Percentiles rank a stretch among this genome's conserved stretches.
phyloP scores from a whole-genome alignment of 2,329 filamentous ascomycete species.

The Allantophomopsis cytisporea region DNA sequence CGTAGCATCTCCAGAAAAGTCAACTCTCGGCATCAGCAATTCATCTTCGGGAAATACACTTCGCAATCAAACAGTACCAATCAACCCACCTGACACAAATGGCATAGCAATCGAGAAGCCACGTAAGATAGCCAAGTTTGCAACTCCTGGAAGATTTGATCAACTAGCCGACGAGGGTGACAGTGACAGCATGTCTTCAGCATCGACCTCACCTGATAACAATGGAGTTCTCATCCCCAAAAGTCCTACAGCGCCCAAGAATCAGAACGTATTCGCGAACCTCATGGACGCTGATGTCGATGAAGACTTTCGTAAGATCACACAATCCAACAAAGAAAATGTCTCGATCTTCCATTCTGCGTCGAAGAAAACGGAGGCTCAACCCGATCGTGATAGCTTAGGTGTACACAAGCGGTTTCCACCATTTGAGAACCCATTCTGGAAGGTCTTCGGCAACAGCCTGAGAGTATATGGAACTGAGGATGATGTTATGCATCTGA shows the following conservation, averaged over 20 bases:
- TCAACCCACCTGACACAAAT: not conserved
- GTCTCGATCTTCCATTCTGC: not conserved
- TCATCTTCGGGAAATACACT: not conserved
- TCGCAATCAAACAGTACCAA: not conserved
- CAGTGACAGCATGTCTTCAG: not conserved
- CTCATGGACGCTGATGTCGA: conserved; percentile 1
- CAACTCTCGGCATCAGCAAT: not conserved
- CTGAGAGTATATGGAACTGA: conserved; percentile 18
- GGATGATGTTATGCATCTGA: not conserved
- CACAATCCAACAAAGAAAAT: not conserved
- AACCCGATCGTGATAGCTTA: not conserved
- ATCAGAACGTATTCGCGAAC: not conserved
- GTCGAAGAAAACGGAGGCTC: not conserved
- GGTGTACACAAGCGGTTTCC: not conserved
- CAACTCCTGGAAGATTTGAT: conserved; percentile 1
- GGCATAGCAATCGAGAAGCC: not conserved
- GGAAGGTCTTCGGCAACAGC: conserved; percentile 16
- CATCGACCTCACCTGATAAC: not conserved
- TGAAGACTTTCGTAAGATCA: not conserved
- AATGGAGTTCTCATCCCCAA: not conserved
- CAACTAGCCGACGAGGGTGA: not conserved
- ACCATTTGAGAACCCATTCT: conserved; percentile 8
- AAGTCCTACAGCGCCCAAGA: too few relatives aligned
- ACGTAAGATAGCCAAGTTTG: not conserved
- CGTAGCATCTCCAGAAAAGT: not conserved